Base-by-base conservation (phyloP, 208 protist genomes). In the Trypanosoma cruzi region DNA sequence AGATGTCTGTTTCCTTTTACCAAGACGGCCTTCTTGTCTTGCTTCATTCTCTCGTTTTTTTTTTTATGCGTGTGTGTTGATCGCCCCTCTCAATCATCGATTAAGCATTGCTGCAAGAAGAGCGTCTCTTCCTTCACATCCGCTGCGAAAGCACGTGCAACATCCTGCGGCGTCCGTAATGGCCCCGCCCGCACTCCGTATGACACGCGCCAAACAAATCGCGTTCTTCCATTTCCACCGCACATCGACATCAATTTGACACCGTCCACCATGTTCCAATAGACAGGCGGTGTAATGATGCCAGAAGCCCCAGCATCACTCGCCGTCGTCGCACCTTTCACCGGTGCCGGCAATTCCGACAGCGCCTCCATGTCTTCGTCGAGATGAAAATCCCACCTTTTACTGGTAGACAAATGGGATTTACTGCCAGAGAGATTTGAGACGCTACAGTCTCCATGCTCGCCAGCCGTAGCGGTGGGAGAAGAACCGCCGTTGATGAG, bases 61-160 rank as follows among this genome's bases (percentile, higher is more conserved):
- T n/a, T n/a, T n/a, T n/a, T n/a, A n/a, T n/a, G n/a, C n/a, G n/a
- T 68, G 49, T n/a, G 14, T 60, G 7, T 36, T 37, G 16, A 14
- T 16, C 37, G 1, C 32, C 28, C 14, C 6, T 20, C 6, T 63
- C 37, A 69, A 31, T 76, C 67, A 34, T 82, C 73, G 28, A 80
- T 66, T 3, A 96, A 60, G 46, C 82, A 85, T 73, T 96, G 90
- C 76, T 96, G 90, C 44, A 96, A 34, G 16, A 86, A 73, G 5
- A 96, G 46, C 4, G 74, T 85, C 53, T 93, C 90, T 63, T 96
- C 88, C 56, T 67, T 72, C 60, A 90, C 80, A 50, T 85, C 77
- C 18, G 73, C 77, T 0, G 66, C 80, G 42, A 96, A 71, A 14
- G 76, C 82, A 2, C 71, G 71, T 2, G 71, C 77, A 57, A 93